Evolutionary conservation across 192 early-diverging fungal genomes (phyloP).

Genomic region (Phycomyces blakesleeanus): DNA sequence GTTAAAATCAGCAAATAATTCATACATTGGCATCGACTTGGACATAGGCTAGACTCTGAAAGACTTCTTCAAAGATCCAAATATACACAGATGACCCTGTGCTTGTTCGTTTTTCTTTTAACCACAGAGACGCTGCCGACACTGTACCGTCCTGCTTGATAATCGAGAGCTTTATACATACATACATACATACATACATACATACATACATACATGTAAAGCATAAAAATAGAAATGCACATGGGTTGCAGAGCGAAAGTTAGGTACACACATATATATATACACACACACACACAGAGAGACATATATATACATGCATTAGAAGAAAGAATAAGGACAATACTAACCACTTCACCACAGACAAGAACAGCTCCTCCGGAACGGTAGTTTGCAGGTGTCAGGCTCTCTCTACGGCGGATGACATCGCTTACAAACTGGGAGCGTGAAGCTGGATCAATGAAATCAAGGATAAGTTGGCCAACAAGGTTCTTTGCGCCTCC

Average conservation of each 20-base stretch:
- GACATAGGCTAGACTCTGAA: slow-evolving; percentile 32
- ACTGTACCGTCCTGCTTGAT: slow-evolving; percentile 48
- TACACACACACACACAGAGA: no score
- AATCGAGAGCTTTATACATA: slow-evolving; percentile 60
- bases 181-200: no score
- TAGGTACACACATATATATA: no score
- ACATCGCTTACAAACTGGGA: slow-evolving; percentile 1
- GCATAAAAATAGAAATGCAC: no score
- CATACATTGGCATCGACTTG: slow-evolving; percentile 3
- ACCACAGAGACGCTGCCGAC: slow-evolving; percentile 57
- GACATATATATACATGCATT: no score
- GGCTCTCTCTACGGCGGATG: neutral
- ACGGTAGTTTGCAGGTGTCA: neutral
- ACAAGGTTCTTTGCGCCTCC: neutral
- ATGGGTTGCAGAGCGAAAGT: no score
- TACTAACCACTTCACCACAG: slow-evolving; percentile 31
- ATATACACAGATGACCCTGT: slow-evolving; percentile 45
- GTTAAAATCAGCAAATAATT: neutral
- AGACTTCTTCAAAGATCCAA: slow-evolving; percentile 62
- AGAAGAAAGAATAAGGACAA: neutral
- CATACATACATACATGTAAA: no score
- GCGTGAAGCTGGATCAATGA: slow-evolving; percentile 16
- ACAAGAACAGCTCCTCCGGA: slow-evolving; percentile 22
- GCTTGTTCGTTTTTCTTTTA: slow-evolving; percentile 50
- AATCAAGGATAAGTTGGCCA: slow-evolving; percentile 16